A percentile compares a stretch with the other conserved stretches of the same genome.
Evolutionary conservation across 2,329 filamentous ascomycete species (phyloP).

Genomic region (Septoria petroselini): DNA sequence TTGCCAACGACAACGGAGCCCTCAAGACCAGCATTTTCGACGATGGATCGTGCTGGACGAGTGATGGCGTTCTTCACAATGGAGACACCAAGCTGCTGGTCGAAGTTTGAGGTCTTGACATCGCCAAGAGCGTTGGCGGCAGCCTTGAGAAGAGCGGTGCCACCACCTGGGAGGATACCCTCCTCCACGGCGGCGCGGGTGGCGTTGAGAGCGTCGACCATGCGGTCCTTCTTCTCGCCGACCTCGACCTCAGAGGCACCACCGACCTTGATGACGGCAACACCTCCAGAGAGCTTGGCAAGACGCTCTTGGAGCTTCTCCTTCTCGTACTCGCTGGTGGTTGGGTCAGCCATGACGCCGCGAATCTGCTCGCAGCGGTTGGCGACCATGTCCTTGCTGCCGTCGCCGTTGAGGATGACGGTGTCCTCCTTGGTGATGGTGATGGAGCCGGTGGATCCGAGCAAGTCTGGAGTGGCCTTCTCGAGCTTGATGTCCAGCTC

Average conservation of each 20-base stretch:
- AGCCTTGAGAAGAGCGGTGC: conserved; percentile 96
- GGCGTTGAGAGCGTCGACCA: conserved; percentile 96
- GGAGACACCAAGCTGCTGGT: conserved; percentile 96
- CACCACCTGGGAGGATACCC: conserved; percentile 97
- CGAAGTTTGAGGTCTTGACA: conserved; percentile 90
- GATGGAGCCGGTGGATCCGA: conserved; percentile 95
- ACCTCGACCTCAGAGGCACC: conserved; percentile 98
- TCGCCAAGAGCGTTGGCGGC: conserved; percentile 79
- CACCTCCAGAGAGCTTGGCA: conserved; percentile 97
- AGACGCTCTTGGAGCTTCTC: conserved; percentile 99
- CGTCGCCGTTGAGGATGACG: conserved; percentile 95
- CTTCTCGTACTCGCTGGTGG: conserved; percentile 98
- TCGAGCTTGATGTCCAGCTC: conserved; percentile 99
- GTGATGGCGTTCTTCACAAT: conserved; percentile 99
- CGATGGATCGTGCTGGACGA: conserved; percentile 86
- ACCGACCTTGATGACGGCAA: conserved; percentile 98
- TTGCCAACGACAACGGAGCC: conserved; percentile 96
- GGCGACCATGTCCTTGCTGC: conserved; percentile 85
- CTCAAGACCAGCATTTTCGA: conserved; percentile 96
- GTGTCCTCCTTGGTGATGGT: conserved; percentile 99
- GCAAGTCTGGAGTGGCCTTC: conserved; percentile 93
- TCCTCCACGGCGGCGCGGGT: conserved; percentile 98
- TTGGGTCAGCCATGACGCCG: conserved; percentile 88
- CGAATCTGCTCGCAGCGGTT: conserved; percentile 99
- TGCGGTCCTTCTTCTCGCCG: conserved; percentile 99